A percentile compares a stretch with the other conserved stretches of the same genome.
These are phyloP conservation scores for Dothistroma septosporum DNA, from an alignment of 2,329 filamentous ascomycete genomes.

Conservation along the genomic window DNA sequence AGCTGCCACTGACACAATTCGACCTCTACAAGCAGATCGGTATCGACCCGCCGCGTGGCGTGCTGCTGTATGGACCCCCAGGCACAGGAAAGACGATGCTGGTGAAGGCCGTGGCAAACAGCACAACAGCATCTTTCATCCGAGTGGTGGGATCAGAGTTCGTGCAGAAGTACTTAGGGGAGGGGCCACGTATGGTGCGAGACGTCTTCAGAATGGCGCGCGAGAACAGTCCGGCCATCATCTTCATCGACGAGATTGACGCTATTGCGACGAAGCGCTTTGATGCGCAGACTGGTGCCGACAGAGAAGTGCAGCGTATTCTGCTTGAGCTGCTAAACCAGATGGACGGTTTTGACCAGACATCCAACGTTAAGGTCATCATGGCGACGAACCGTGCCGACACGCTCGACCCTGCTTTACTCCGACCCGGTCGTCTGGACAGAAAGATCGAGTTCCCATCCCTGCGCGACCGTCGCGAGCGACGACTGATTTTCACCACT, in stretches of 20 bases:
- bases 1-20: constrained; percentile 94
- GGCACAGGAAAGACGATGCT: constrained; percentile 97
- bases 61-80: constrained; percentile 90
- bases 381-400: constrained; percentile 99
- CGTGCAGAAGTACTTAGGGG: constrained; percentile 96
- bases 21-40: constrained; percentile 99
- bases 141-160: constrained; percentile 97
- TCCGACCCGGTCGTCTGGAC: constrained; percentile 91
- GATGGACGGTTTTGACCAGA: constrained; percentile 99
- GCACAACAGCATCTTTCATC: constrained; percentile 96
- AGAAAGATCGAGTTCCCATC: constrained; percentile 99
- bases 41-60: constrained; percentile 95
- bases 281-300: constrained; percentile 95
- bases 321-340: constrained; percentile 95
- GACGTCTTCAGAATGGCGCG: constrained; percentile 99
- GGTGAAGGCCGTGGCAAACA: constrained; percentile 97
- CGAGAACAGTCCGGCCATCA: constrained; percentile 96
- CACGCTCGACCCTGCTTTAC: constrained; percentile 88
- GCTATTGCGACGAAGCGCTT: constrained; percentile 99
- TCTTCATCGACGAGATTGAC: constrained; percentile 99
- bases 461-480: constrained; percentile 86
- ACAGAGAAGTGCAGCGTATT: constrained; percentile 97
- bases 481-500: constrained; percentile 94
- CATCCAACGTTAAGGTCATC: constrained; percentile 98
- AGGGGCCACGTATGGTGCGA: constrained; percentile 96